Evolutionary conservation across 208 protist genomes (phyloP).

Genomic region (Jaenimonas drosophilae): DNA sequence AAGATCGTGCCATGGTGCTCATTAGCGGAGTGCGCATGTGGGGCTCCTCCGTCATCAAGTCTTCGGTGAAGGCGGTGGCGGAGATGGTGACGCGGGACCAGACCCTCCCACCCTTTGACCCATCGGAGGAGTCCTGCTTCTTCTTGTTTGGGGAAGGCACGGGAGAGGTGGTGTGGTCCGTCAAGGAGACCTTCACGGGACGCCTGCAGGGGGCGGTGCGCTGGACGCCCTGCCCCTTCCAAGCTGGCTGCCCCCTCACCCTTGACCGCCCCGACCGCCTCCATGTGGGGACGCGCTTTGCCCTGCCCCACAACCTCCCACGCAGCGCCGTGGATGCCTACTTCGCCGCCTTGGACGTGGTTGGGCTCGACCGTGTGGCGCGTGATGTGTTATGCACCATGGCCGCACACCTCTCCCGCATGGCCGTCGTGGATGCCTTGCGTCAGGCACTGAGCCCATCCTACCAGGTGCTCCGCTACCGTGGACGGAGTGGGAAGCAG

Average conservation of each 20-base stretch:
- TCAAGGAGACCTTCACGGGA: slow-evolving; percentile 18
- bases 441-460: background rate
- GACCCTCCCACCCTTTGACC: slow-evolving; percentile 13
- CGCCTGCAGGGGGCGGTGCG: slow-evolving; percentile 20
- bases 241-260: slow-evolving; percentile 5
- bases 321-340: slow-evolving; percentile 17
- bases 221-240: slow-evolving; percentile 19
- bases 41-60: slow-evolving; percentile 15
- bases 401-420: slow-evolving; percentile 9
- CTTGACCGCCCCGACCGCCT: slow-evolving; percentile 6
- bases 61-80: slow-evolving; percentile 17
- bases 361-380: slow-evolving; percentile 1
- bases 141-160: slow-evolving; percentile 31
- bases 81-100: slow-evolving; percentile 31
- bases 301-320: slow-evolving; percentile 17
- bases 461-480: background rate
- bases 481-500: background rate
- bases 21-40: slow-evolving; percentile 30
- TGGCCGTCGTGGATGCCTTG: slow-evolving; percentile 3
- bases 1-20: slow-evolving; percentile 14
- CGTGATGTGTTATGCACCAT: slow-evolving; percentile 6
- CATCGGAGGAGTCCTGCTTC: slow-evolving; percentile 9
- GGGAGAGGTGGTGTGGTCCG: slow-evolving; percentile 13
- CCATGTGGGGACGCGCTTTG: slow-evolving; percentile 13
- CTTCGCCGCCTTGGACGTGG: slow-evolving; percentile 8